Conservation (phyloP, 306 rosid genomes). For the Trifolium subterraneum region DNA sequence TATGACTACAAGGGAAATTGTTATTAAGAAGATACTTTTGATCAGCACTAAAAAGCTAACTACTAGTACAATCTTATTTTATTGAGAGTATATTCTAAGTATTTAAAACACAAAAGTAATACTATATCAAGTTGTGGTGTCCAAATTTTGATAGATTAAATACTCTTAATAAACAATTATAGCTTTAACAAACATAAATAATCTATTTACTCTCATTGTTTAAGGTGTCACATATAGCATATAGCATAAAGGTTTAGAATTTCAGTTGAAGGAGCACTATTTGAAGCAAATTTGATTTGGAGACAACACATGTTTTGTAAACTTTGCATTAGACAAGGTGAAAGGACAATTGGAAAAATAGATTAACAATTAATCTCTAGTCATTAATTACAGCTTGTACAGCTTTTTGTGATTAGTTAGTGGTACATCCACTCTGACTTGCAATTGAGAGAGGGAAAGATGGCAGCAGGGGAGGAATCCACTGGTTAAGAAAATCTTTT, state of each 20-base stretch:
- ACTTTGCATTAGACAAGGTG: not conserved
- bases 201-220: not conserved
- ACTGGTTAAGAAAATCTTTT: slow-evolving; percentile 29
- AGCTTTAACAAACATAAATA: slow-evolving; percentile 11
- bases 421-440: slow-evolving; percentile 42
- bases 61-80: not conserved
- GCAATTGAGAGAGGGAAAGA: slow-evolving; percentile 40
- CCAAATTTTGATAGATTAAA: slow-evolving; percentile 1
- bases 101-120: not conserved
- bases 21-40: slow-evolving; percentile 18
- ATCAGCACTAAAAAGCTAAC: slow-evolving; percentile 26
- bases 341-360: slow-evolving; percentile 3
- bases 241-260: not conserved
- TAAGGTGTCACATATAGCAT: not conserved
- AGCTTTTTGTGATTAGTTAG: slow-evolving; percentile 15
- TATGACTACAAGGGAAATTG: slow-evolving; percentile 12
- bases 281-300: slow-evolving; percentile 17
- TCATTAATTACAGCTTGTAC: slow-evolving; percentile 2
- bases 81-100: slow-evolving; percentile 9
- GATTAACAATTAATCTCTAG: slow-evolving; percentile 3
- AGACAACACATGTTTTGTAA: not conserved
- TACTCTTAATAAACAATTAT: slow-evolving; percentile 14
- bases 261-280: not conserved
- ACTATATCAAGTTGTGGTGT: slow-evolving; percentile 16
- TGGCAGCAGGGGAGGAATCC: slow-evolving; percentile 39